A percentile compares a stretch with the other conserved stretches of the same genome.
Conservation (phyloP, 495 filamentous ascomycete genomes). For the Cercophora sp. region DNA sequence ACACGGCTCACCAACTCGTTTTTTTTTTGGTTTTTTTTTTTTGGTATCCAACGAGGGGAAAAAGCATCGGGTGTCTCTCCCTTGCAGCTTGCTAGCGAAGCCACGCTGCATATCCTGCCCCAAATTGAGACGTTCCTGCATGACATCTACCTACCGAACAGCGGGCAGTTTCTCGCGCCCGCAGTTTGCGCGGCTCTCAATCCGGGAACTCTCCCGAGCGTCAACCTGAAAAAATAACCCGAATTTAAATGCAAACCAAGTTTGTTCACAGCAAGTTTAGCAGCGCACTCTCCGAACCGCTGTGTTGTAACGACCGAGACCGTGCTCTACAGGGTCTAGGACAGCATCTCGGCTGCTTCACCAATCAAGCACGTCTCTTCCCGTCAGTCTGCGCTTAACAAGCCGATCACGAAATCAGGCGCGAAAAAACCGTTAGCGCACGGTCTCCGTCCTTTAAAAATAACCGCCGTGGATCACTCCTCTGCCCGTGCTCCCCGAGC, state of each 20-base stretch:
- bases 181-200: background rate
- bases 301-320: too few relatives aligned
- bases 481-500: slow-evolving; percentile 1
- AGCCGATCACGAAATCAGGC: background rate
- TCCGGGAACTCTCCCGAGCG: background rate
- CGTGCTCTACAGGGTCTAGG: too few relatives aligned
- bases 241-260: too few relatives aligned
- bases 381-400: background rate
- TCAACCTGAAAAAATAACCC: too few relatives aligned
- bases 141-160: background rate
- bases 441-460: slow-evolving; percentile 4
- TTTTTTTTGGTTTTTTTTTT: background rate
- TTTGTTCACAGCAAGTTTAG: too few relatives aligned
- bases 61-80: background rate
- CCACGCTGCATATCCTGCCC: background rate
- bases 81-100: background rate
- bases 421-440: background rate
- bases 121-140: slow-evolving; percentile 8
- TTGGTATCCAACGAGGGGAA: background rate
- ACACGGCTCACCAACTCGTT: too few relatives aligned
- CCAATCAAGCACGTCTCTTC: slow-evolving; percentile 8
- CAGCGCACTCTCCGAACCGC: too few relatives aligned
- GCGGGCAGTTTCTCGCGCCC: background rate
- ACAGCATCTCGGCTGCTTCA: slow-evolving; percentile 11
- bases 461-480: slow-evolving; percentile 5